Evolutionary conservation across 1,284 basidiomycete species (phyloP).

Genomic region (Grifola frondosa): DNA sequence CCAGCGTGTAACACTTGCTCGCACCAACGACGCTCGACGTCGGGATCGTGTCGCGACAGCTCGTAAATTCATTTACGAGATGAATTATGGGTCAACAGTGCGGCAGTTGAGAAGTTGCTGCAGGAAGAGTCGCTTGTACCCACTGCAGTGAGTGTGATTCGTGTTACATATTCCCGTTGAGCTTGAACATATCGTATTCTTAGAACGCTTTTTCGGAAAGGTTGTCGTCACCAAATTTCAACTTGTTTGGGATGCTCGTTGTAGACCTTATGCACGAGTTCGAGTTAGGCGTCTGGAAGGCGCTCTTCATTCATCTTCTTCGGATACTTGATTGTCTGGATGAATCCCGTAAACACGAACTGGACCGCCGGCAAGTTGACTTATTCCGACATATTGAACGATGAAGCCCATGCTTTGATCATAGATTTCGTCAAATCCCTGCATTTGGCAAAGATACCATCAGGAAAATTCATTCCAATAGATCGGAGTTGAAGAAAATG

Average conservation of each 20-base stretch:
- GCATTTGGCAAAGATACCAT: constrained; percentile 18
- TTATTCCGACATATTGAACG: too few relatives aligned
- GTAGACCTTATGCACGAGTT: constrained; percentile 37
- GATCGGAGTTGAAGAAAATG: constrained; percentile 28
- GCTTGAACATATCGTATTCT: not conserved
- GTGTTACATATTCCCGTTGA: not conserved
- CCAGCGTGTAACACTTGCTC: too few relatives aligned
- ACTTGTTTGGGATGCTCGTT: constrained; percentile 29
- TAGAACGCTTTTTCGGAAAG: constrained; percentile 12
- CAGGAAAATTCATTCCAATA: constrained; percentile 20
- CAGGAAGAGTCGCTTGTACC: constrained; percentile 8
- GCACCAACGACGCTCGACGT: not conserved
- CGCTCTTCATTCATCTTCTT: constrained; percentile 33
- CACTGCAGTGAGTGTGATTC: constrained; percentile 1
- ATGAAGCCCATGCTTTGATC: too few relatives aligned
- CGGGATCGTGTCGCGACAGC: constrained; percentile 4
- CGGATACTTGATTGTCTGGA: constrained; percentile 28
- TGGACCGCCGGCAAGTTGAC: constrained; percentile 20
- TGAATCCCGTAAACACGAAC: constrained; percentile 1
- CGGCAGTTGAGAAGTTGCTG: constrained; percentile 17
- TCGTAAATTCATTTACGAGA: constrained; percentile 15
- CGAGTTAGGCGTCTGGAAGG: constrained; percentile 39
- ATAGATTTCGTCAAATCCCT: constrained; percentile 23
- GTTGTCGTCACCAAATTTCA: constrained; percentile 10
- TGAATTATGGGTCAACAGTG: constrained; percentile 9